phyloP scores from a whole-genome alignment of 1,284 basidiomycete genomes.

The Ustilago loliicola region DNA sequence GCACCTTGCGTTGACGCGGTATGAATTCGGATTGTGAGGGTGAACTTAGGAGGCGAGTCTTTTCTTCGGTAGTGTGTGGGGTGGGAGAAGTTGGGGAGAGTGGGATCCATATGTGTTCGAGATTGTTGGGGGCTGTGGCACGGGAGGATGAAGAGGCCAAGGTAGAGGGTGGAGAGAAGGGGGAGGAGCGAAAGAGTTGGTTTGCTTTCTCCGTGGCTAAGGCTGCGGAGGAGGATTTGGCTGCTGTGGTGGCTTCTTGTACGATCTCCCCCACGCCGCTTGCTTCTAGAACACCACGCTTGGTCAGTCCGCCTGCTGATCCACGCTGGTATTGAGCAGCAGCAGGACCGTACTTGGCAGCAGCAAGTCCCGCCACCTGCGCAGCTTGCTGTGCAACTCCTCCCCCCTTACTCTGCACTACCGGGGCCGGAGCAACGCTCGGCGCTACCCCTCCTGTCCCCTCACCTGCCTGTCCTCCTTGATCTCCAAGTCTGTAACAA shows the following conservation, averaged over 20 bases:
- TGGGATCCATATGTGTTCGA: background rate
- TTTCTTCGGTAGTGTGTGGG: background rate
- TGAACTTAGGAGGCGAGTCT: background rate
- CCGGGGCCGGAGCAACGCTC: too few relatives aligned
- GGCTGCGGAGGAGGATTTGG: background rate
- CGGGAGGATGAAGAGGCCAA: background rate
- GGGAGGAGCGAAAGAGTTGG: background rate
- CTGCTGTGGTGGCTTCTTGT: conserved; percentile 5
- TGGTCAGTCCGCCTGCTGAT: background rate
- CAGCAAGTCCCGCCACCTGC: background rate
- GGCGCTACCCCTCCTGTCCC: too few relatives aligned
- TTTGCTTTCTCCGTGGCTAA: background rate
- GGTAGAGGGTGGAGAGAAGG: background rate
- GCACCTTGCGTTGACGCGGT: background rate
- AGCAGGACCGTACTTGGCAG: background rate
- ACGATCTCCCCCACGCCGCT: conserved; percentile 2
- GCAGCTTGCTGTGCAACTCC: background rate
- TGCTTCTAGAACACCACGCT: background rate
- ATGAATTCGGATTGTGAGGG: background rate
- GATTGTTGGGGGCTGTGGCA: background rate
- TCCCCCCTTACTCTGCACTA: background rate
- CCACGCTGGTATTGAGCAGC: background rate
- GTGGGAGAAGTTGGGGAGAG: background rate
- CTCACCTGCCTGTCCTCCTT: background rate
- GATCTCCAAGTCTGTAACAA: conserved; percentile 19